Conservation (phyloP, 441 rosid genomes). For the Theobroma grandiflorum region DNA sequence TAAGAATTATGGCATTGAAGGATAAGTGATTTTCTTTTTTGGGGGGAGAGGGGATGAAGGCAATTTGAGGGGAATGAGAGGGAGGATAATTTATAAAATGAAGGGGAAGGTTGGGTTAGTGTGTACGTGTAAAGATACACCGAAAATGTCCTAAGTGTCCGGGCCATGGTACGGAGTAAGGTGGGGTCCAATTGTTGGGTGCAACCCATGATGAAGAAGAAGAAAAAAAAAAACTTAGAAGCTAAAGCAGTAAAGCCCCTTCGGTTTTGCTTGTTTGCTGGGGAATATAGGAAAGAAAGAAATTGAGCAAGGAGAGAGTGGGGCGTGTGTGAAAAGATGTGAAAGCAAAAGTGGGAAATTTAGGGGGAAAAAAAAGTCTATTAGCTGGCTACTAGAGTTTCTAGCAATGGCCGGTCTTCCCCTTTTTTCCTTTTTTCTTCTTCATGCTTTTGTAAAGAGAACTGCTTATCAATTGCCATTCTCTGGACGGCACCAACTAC, state of each 20-base stretch:
- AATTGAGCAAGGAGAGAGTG: neutral
- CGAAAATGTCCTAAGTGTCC: conserved; percentile 27
- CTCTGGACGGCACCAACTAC: neutral
- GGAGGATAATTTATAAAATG: conserved; percentile 21
- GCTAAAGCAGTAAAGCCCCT: neutral
- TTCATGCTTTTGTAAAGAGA: too few relatives aligned
- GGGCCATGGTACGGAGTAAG: conserved; percentile 45
- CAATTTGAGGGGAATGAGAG: neutral
- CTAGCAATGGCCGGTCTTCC: neutral
- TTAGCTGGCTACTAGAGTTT: neutral
- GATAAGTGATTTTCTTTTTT: neutral
- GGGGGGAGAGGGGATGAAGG: neutral
- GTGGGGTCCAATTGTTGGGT: conserved; percentile 27
- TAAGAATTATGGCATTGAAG: neutral
- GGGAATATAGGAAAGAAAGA: neutral
- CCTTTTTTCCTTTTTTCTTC: neutral
- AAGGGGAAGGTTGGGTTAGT: neutral
- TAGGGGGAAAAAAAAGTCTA: neutral
- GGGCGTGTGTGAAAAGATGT: neutral
- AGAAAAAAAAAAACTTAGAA: neutral
- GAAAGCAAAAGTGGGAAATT: neutral
- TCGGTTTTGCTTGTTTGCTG: neutral
- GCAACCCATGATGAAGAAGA: neutral
- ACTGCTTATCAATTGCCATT: neutral
- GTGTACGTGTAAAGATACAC: conserved; percentile 37